Evolutionary conservation across 805 yeast genomes (phyloP).

Genomic region (Wickerhamomyces rabaulensis): DNA sequence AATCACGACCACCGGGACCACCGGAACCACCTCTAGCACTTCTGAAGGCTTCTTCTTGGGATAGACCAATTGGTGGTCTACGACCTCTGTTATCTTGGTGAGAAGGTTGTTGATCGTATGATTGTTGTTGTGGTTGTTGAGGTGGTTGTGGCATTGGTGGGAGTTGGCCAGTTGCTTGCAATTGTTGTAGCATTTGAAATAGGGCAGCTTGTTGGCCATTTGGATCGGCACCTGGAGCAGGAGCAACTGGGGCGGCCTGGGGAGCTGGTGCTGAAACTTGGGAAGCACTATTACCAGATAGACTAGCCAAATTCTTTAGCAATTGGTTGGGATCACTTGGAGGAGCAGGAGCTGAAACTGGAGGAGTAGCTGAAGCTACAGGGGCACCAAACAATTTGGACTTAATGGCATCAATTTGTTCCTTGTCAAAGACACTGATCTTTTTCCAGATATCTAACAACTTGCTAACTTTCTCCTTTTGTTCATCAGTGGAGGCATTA

Average conservation of each 20-base stretch:
- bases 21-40: conserved; percentile 20
- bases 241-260: conserved; percentile 21
- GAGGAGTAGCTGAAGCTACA: conserved; percentile 56
- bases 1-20: conserved; percentile 11
- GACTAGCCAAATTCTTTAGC: conserved; percentile 63
- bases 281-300: conserved; percentile 18
- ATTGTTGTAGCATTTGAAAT: conserved; percentile 31
- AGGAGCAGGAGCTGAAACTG: conserved; percentile 33
- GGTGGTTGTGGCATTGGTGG: conserved; percentile 20
- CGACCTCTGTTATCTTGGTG: conserved; percentile 9
- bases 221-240: conserved; percentile 21
- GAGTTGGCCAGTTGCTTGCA: conserved; percentile 26
- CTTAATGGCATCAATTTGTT: conserved; percentile 49
- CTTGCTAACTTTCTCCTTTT: conserved; percentile 70
- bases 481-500: conserved; percentile 49
- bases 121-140: conserved; percentile 11
- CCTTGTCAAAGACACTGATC: conserved; percentile 67
- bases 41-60: conserved; percentile 24
- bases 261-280: conserved; percentile 7
- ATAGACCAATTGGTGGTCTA: conserved; percentile 8
- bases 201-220: conserved; percentile 37
- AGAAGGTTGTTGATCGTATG: conserved; percentile 3
- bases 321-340: conserved; percentile 54
- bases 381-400: conserved; percentile 45
- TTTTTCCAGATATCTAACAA: conserved; percentile 91